Evolutionary conservation across 2,329 filamentous ascomycete genomes (phyloP).

Genomic region (Fusarium bulbicola): DNA sequence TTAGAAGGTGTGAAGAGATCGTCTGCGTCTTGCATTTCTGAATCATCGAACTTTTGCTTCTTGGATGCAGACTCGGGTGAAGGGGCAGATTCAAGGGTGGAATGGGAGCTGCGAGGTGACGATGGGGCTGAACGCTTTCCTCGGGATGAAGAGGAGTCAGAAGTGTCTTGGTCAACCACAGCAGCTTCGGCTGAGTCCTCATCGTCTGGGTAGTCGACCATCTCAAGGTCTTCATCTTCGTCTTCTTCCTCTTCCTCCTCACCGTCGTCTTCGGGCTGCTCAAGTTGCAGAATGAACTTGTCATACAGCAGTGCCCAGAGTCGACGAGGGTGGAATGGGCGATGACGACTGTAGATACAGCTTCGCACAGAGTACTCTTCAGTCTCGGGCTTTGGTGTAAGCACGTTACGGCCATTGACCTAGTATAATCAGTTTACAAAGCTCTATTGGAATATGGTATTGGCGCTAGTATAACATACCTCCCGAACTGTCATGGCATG

Average conservation of each 20-base stretch:
- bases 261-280: slow-evolving; percentile 50
- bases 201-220: slow-evolving; percentile 24
- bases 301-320: slow-evolving; percentile 57
- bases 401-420: slow-evolving; percentile 59
- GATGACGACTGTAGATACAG: slow-evolving; percentile 71
- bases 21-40: slow-evolving; percentile 31
- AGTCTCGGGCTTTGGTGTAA: slow-evolving; percentile 75
- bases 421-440: slow-evolving; percentile 8
- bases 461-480: slow-evolving; percentile 45
- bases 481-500: slow-evolving; percentile 73
- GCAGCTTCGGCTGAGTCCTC: background rate
- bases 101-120: slow-evolving; percentile 38
- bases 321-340: slow-evolving; percentile 61
- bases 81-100: slow-evolving; percentile 36
- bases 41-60: slow-evolving; percentile 20
- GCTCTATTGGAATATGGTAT: background rate
- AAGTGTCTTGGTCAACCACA: background rate
- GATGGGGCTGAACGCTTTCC: slow-evolving; percentile 29
- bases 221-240: slow-evolving; percentile 40
- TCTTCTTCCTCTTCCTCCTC: slow-evolving; percentile 47
- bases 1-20: slow-evolving; percentile 50
- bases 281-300: slow-evolving; percentile 61
- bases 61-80: slow-evolving; percentile 30
- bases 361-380: slow-evolving; percentile 77
- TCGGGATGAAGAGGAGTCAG: slow-evolving; percentile 21